Base-by-base conservation (phyloP, 2,329 filamentous ascomycete species). In the Eutypella sp. region DNA sequence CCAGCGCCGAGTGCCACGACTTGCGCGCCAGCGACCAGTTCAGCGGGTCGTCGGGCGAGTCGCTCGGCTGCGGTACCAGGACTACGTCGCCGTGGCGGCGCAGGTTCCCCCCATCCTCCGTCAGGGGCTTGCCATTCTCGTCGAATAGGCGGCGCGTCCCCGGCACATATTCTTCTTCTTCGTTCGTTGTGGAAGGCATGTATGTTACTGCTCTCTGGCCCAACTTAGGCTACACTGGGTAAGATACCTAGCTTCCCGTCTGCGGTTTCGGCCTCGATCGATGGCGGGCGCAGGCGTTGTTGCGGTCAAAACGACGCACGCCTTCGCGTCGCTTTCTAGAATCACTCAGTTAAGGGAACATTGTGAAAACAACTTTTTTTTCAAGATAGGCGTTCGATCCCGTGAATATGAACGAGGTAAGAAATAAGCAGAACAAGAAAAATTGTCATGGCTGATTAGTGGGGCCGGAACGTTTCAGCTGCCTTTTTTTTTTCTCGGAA, bases 11-110 rank as follows among this genome's bases (percentile, higher is more conserved):
- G 58, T 76, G 72, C 72, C 72, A 78, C 29, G 68, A 66, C 56
- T 75, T 75, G 53, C 74, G 69, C 42, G 62, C 53, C 42, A 62
- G 53, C 33, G 68, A 66, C 75, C 75, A 78, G 54, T 75, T 74
- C 47, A 78, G 62, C 18, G 75, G 75, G 53, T 78, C 75, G 50
- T 78, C 72, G 23, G 73, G 72, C 9, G 71, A 74, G 43, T 67
- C 61, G 11, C 73, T 75, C n/a, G 78, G 78, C 44, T 74, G 70
- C 3, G 77, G 77, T 3, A 72, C 70, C 22, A 81, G 68, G 18
- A 76, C 68, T 38, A 80, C 68, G 47, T 79, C 71, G 36, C 62
- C 61, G 23, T 62, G 54, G 48, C 52, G 23, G 3, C 23, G 18
- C 18, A 41, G 27, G 5, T 41, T 23, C 5, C 25, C 7, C 25